Base-by-base conservation (phyloP, 495 filamentous ascomycete genomes). In the Haplographium delicatum region DNA sequence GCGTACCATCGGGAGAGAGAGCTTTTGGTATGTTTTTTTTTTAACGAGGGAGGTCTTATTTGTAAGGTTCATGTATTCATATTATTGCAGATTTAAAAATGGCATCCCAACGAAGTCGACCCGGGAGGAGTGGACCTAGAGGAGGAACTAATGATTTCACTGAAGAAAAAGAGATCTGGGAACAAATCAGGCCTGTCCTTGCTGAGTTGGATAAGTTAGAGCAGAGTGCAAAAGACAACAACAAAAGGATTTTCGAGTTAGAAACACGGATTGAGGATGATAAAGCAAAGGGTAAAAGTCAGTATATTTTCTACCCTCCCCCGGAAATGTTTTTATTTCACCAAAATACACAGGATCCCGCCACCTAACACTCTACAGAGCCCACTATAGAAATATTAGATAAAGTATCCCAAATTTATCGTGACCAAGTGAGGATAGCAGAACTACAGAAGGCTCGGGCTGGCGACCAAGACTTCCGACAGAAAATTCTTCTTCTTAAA, bases 401-500 rank as follows among this genome's bases (percentile, higher is more conserved):
- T 23, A 58, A 78, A 38, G 68, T 88, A 19, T 76, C 81, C 54
- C 63, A 60, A 43, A 68, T 80, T 43, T 80, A 82, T 57, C 75
- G 84, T 24, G 81, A 84, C 54, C 78, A 80, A 49, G 67, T 83
- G 58, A 78, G 77, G 47, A 70, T 84, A 19, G 75, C 73, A 35
- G 82, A 87, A 51, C 78, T 85, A 35, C 75, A 82, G 50, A 70
- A 75, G 50, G 69, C 73, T 5, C 76, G 82, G 37, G 68, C 82
- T 28, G 72, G 71, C 52, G 76, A 80, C 44, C 74, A 81, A 53
- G 72, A 78, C 56, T 69, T 86, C 35, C 74, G 81, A 56, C 75
- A 78, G 43, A 78, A 78, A 47, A 56, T 86, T 35, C 71, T 72
- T 22, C 69, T 87, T 52, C 72, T 88, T 18, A 73, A 72, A 23